Conservation (phyloP, 2,329 filamentous ascomycete genomes). For the Emergomyces orientalis region DNA sequence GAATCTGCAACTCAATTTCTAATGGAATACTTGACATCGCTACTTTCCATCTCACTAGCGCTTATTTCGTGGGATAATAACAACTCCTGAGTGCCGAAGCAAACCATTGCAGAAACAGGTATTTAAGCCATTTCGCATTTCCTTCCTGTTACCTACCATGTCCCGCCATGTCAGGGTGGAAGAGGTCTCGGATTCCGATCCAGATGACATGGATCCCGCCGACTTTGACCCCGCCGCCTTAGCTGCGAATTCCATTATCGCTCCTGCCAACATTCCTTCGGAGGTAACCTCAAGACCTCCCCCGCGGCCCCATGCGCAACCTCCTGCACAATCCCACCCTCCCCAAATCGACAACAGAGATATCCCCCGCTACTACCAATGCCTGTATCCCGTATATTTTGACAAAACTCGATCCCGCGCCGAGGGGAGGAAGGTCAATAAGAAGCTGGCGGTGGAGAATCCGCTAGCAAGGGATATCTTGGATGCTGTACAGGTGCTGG, state of each 20-base stretch:
- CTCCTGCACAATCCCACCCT: slow-evolving; percentile 40
- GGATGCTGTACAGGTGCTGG: slow-evolving; percentile 66
- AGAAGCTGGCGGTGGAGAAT: slow-evolving; percentile 64
- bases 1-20: neutral
- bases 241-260: slow-evolving; percentile 31
- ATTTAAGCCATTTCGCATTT: neutral
- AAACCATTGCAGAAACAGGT: neutral
- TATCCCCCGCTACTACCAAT: slow-evolving; percentile 66
- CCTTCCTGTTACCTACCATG: slow-evolving; percentile 43
- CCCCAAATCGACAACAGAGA: slow-evolving; percentile 37
- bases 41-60: neutral
- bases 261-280: slow-evolving; percentile 28
- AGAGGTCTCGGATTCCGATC: slow-evolving; percentile 87
- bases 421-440: slow-evolving; percentile 69
- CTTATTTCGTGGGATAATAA: neutral
- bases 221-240: slow-evolving; percentile 46
- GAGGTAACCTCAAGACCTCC: slow-evolving; percentile 21
- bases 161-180: slow-evolving; percentile 75
- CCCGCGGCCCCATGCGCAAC: slow-evolving; percentile 15
- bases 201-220: slow-evolving; percentile 72
- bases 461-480: slow-evolving; percentile 85
- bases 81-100: neutral
- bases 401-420: slow-evolving; percentile 58
- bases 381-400: slow-evolving; percentile 94
- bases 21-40: neutral